Base-by-base conservation (phyloP, 2,329 filamentous ascomycete genomes). In the Epichloe aotearoae region DNA sequence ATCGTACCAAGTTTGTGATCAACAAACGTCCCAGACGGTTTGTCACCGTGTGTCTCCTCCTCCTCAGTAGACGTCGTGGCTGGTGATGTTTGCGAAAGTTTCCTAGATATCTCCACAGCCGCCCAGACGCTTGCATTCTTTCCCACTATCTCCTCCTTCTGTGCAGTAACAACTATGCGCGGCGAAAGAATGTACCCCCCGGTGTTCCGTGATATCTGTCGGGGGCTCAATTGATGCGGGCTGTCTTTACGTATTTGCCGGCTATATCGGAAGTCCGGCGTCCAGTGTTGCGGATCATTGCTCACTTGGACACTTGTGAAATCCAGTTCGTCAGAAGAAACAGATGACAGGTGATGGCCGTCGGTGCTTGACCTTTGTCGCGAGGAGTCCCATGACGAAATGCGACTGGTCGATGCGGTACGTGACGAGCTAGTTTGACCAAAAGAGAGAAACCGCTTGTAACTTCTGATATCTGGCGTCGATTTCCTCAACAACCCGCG, bases 91-190 rank as follows among this genome's bases (percentile, higher is more conserved):
- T 56, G 59, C 46, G 61, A 67, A 5, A 72, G 54, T 44, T 68
- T 68, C 8, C 69, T 67, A 14, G 66, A 71, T 38, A 79, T 56
- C 58, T 78, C 70, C 47, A 79, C 65, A 3, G 73, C 72, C 2
- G 65, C 70, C 75, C 72, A 79, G n/a, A 76, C 54, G 11, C 56
- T 62, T 34, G 61, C 58, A 38, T 60, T 58, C 3, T 61, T 64
- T 38, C 65, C 60, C 5, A 65, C 60, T 1, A 72, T 57, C 1
- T 64, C 58, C 5, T 61, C 62, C 5, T 64, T 58, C 46, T 75
- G 72, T 1, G 73, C 66, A 0, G 66, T 73, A 23, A 75, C 66
- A 15, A 61, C 58, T 23, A 78, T 64, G 30, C 63, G 61, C 4
- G 74, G 75, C 5, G 67, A 62, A 14, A 76, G 59, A 5, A 74